phyloP scores from a whole-genome alignment of 1,284 basidiomycete genomes.

The Microbotryum violaceum region DNA sequence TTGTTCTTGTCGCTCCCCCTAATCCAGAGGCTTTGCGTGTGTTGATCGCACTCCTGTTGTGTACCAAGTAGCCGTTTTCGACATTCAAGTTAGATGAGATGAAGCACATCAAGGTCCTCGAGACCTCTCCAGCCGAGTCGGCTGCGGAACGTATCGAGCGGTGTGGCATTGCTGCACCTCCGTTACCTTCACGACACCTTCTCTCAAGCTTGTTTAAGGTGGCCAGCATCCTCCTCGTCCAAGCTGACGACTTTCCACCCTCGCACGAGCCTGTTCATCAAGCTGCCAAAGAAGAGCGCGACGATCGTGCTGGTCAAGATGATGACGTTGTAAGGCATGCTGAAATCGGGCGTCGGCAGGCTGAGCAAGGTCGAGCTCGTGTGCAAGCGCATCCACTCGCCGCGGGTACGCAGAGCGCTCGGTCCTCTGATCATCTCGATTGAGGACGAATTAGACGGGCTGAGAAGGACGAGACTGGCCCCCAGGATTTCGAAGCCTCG shows the following conservation, averaged over 20 bases:
- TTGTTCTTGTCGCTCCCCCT: no score
- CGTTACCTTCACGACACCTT: no score
- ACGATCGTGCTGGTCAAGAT: slow-evolving; percentile 86
- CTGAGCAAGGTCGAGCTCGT: slow-evolving; percentile 75
- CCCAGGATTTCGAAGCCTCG: slow-evolving; percentile 88
- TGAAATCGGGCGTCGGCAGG: slow-evolving; percentile 92
- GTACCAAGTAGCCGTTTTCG: no score
- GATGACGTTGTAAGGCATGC: slow-evolving; percentile 99
- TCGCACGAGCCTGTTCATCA: slow-evolving; percentile 80
- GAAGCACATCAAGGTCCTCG: no score
- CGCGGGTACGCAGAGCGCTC: not conserved
- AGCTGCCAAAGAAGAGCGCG: slow-evolving; percentile 84
- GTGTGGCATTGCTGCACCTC: no score
- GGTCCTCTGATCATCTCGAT: not conserved
- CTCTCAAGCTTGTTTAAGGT: no score
- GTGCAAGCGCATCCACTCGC: slow-evolving; percentile 53
- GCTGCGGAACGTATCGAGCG: no score
- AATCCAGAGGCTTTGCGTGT: no score
- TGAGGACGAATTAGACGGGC: slow-evolving; percentile 33
- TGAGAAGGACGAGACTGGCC: slow-evolving; percentile 47
- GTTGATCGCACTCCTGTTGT: no score
- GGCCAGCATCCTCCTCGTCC: not conserved
- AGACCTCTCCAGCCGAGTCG: no score
- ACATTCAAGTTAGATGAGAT: no score
- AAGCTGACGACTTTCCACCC: slow-evolving; percentile 54